Evolutionary conservation across 2,329 filamentous ascomycete genomes (phyloP).

Genomic region (Penicillium sp.): DNA sequence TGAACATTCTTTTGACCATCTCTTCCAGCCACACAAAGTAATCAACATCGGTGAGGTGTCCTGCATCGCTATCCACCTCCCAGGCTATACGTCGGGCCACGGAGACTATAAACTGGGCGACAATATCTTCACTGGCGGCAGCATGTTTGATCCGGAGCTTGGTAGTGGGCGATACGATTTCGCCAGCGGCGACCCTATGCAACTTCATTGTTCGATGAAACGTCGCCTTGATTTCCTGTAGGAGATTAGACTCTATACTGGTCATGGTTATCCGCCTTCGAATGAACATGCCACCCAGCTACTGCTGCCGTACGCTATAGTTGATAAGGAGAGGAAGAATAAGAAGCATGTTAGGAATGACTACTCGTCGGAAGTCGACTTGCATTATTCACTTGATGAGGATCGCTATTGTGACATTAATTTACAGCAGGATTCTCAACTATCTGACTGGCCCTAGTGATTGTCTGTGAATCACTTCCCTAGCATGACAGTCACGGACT

Average conservation of each 20-base stretch:
- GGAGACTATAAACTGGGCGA: slow-evolving; percentile 57
- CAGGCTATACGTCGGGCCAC: slow-evolving; percentile 62
- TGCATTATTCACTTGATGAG: no score
- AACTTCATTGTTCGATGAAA: slow-evolving; percentile 47
- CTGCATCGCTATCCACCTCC: slow-evolving; percentile 54
- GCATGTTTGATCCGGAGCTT: slow-evolving; percentile 53
- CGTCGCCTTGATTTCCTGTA: slow-evolving; percentile 44
- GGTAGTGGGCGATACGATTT: slow-evolving; percentile 56
- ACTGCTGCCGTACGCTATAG: slow-evolving; percentile 33
- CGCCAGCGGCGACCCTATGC: slow-evolving; percentile 48
- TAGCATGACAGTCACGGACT: background rate
- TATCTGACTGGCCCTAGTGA: background rate
- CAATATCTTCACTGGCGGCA: slow-evolving; percentile 53
- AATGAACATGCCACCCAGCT: slow-evolving; percentile 5
- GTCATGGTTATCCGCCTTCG: slow-evolving; percentile 51
- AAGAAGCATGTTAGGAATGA: slow-evolving; percentile 34
- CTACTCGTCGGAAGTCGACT: slow-evolving; percentile 8
- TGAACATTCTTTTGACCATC: slow-evolving; percentile 50
- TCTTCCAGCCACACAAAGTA: slow-evolving; percentile 55
- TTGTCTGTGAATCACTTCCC: no score
- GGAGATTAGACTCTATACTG: slow-evolving; percentile 51
- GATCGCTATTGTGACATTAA: no score
- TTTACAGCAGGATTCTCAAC: background rate
- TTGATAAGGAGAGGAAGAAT: slow-evolving; percentile 33
- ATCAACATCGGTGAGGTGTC: slow-evolving; percentile 53